These are phyloP conservation scores for Serpula lacrymans DNA, from an alignment of 768 basidiomycete genomes.

Conservation along the genomic window DNA sequence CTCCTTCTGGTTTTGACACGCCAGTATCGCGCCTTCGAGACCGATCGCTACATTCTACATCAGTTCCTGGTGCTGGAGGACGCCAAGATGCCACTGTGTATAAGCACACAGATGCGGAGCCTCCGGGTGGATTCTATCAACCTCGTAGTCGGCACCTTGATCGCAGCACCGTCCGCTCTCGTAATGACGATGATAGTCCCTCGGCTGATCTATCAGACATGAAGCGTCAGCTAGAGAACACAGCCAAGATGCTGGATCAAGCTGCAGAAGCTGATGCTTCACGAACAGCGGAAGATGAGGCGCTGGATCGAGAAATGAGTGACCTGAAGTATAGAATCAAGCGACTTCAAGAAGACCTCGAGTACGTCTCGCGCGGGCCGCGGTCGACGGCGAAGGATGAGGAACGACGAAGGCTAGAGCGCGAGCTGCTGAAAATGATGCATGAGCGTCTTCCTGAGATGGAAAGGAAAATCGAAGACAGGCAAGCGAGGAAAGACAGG, in stretches of 20 bases:
- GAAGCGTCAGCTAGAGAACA: conserved; percentile 77
- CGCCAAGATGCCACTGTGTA: conserved; percentile 91
- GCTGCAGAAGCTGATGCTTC: conserved; percentile 58
- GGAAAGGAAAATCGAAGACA: conserved; percentile 75
- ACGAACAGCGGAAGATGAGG: conserved; percentile 80
- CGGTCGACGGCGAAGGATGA: conserved; percentile 73
- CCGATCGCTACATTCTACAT: conserved; percentile 64
- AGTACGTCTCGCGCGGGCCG: conserved; percentile 77
- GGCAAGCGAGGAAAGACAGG: conserved; percentile 71
- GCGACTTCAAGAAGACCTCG: conserved; percentile 87
- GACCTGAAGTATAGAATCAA: conserved; percentile 83
- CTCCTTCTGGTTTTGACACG: conserved; percentile 48
- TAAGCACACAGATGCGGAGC: conserved; percentile 68
- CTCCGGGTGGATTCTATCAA: conserved; percentile 69
- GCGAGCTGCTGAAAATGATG: conserved; percentile 80
- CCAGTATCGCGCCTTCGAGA: conserved; percentile 63
- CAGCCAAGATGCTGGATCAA: conserved; percentile 77
- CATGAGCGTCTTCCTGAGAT: conserved; percentile 91
- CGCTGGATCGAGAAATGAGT: conserved; percentile 84
- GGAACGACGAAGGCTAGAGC: conserved; percentile 80
- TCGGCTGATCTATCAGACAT: conserved; percentile 77
- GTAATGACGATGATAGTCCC: conserved; percentile 61
- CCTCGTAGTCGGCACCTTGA: conserved; percentile 82
- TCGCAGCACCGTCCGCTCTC: conserved; percentile 72
- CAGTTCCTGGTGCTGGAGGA: conserved; percentile 50